A percentile compares a stretch with the other conserved stretches of the same genome.
These are phyloP conservation scores for Chaetomium cochliodes DNA, from an alignment of 495 filamentous ascomycete species.

Conservation along the genomic window DNA sequence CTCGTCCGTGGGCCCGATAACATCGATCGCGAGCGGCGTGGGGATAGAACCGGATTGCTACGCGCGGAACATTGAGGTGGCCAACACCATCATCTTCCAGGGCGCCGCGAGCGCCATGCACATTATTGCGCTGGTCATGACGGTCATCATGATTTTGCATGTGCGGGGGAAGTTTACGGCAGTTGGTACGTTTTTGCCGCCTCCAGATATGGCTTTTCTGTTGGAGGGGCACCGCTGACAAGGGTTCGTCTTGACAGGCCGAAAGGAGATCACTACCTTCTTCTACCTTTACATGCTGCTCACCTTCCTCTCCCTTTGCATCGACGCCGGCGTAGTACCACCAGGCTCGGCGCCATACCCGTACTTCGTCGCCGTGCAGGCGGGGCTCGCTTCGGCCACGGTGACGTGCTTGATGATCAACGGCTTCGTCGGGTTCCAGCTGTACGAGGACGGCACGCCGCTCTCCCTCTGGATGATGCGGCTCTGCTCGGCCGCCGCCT, in stretches of 20 bases:
- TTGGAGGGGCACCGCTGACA: neutral
- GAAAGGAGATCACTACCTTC: constrained; percentile 96
- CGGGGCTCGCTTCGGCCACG: constrained; percentile 84
- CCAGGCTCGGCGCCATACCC: constrained; percentile 75
- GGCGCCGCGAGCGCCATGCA: constrained; percentile 89
- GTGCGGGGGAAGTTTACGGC: constrained; percentile 97
- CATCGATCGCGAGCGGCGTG: constrained; percentile 61
- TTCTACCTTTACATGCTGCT: constrained; percentile 95
- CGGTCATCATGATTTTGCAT: constrained; percentile 93
- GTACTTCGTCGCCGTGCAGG: constrained; percentile 88
- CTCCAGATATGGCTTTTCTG: neutral
- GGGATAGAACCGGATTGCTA: constrained; percentile 91
- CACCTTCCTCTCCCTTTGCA: constrained; percentile 81
- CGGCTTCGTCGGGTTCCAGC: constrained; percentile 97
- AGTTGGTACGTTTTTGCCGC: constrained; percentile 67
- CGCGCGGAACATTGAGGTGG: constrained; percentile 89
- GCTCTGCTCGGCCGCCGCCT: constrained; percentile 72
- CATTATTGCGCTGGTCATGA: constrained; percentile 89
- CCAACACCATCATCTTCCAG: constrained; percentile 98
- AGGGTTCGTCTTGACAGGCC: constrained; percentile 55
- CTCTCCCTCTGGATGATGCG: constrained; percentile 93
- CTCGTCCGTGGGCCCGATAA: constrained; percentile 67
- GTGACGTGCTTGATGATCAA: constrained; percentile 92
- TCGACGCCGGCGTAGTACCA: constrained; percentile 91
- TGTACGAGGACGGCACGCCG: constrained; percentile 97